These are phyloP conservation scores for Closterium sp. DNA, from an alignment of 139 green algal species.

Conservation along the genomic window DNA sequence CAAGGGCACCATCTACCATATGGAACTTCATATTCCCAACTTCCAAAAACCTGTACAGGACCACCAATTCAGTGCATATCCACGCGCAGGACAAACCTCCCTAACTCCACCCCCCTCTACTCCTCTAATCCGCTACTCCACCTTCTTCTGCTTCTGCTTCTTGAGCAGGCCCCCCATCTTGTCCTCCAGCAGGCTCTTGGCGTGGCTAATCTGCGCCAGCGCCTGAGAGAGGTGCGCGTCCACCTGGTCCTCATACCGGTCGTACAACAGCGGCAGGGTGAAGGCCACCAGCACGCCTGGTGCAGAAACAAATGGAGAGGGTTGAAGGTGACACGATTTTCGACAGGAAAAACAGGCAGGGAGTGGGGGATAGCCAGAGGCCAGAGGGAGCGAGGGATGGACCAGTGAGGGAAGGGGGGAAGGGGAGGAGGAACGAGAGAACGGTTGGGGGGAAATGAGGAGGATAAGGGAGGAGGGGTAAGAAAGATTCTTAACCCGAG, in stretches of 20 bases:
- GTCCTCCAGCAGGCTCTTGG: slow-evolving; percentile 3
- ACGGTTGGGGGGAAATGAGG: not conserved
- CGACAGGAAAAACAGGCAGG: too few relatives aligned
- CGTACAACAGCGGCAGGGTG: slow-evolving; percentile 37
- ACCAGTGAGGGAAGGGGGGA: too few relatives aligned
- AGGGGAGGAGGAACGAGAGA: too few relatives aligned
- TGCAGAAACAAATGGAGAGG: not conserved
- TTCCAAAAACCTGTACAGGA: not conserved
- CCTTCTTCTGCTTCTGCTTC: not conserved
- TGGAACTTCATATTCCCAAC: too few relatives aligned
- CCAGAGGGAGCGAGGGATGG: too few relatives aligned
- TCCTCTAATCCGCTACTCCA: not conserved
- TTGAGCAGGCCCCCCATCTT: slow-evolving; percentile 26
- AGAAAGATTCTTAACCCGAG: not conserved
- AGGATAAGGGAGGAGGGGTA: too few relatives aligned
- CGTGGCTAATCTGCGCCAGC: slow-evolving; percentile 20
- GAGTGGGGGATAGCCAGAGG: too few relatives aligned
- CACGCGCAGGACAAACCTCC: not conserved
- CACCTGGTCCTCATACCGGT: slow-evolving; percentile 39
- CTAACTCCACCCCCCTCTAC: not conserved
- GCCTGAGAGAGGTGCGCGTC: slow-evolving; percentile 4
- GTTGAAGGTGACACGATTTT: too few relatives aligned
- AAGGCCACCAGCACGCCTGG: slow-evolving; percentile 25
- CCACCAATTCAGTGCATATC: not conserved
- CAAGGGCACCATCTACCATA: too few relatives aligned